phyloP scores from a whole-genome alignment of 148 eudicot genomes.

The Rhododendron henanense region DNA sequence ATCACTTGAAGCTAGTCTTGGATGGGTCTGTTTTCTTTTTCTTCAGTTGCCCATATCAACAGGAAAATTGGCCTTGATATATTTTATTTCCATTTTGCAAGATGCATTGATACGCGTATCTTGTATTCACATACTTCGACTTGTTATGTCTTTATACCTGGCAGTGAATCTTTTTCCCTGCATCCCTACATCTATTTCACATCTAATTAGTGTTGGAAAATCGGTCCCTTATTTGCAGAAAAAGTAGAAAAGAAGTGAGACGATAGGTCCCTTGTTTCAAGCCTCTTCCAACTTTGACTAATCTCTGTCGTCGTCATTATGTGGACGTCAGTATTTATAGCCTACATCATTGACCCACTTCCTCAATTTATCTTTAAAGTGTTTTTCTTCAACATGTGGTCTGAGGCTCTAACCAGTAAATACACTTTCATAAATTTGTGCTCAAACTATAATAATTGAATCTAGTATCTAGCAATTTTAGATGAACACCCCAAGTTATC shows the following conservation, averaged over 20 bases:
- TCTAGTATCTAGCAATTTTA: background rate
- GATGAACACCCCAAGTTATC: background rate
- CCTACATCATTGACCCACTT: background rate
- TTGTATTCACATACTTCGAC: background rate
- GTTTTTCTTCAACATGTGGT: background rate
- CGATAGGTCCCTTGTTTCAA: background rate
- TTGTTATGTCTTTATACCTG: background rate
- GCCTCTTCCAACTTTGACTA: background rate
- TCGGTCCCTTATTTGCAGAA: background rate
- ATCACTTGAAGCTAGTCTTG: conserved; percentile 93
- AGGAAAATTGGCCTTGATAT: background rate
- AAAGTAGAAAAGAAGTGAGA: background rate
- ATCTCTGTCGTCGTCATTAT: background rate
- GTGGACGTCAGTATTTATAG: background rate
- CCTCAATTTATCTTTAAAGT: background rate
- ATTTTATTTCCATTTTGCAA: background rate
- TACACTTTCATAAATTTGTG: background rate
- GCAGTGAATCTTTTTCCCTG: background rate
- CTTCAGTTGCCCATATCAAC: background rate
- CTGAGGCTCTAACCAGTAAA: background rate
- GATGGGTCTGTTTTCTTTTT: conserved; percentile 67
- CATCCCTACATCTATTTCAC: background rate
- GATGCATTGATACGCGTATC: background rate
- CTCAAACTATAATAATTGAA: background rate
- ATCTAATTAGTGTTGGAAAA: background rate